Evolutionary conservation across 1,284 basidiomycete species (phyloP).

Genomic region (Xerocomus amazonicus): DNA sequence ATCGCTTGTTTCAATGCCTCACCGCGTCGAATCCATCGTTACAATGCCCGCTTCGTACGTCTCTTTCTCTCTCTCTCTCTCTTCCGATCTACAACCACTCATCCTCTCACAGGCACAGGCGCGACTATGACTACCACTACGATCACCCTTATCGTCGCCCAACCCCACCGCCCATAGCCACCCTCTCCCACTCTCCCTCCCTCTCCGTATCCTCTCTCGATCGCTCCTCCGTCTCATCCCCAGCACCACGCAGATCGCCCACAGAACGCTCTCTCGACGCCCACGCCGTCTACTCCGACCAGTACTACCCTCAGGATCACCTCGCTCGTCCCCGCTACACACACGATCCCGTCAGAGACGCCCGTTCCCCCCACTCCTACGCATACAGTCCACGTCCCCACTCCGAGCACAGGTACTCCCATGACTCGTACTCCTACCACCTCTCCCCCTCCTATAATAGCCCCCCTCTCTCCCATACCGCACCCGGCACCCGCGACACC

Average conservation of each 20-base stretch:
- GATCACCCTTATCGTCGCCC: constrained; percentile 43
- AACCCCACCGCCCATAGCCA: constrained; percentile 54
- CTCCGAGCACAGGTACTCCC: constrained; percentile 31
- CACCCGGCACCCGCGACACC: constrained; percentile 22
- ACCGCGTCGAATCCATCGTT: constrained; percentile 32
- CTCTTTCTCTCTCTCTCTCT: not conserved
- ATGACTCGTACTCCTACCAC: constrained; percentile 33
- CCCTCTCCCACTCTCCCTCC: constrained; percentile 58
- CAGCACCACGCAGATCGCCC: constrained; percentile 42
- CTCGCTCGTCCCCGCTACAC: constrained; percentile 33
- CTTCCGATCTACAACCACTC: no score
- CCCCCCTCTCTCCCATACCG: constrained; percentile 25
- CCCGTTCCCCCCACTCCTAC: constrained; percentile 32
- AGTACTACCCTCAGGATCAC: constrained; percentile 35
- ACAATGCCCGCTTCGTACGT: constrained; percentile 31
- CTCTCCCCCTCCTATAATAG: constrained; percentile 27
- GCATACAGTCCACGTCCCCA: constrained; percentile 28
- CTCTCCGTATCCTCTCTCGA: constrained; percentile 56
- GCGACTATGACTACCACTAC: constrained; percentile 39
- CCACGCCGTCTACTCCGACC: constrained; percentile 32
- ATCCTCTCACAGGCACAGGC: constrained; percentile 34
- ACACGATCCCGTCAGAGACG: constrained; percentile 35
- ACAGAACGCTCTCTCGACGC: constrained; percentile 26
- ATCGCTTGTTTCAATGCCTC: constrained; percentile 34
- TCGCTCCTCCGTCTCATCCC: constrained; percentile 56